Percentiles rank a stretch among this genome's conserved stretches.
These are phyloP conservation scores for Mycena amicta DNA, from an alignment of 768 basidiomycete genomes.

Conservation along the genomic window DNA sequence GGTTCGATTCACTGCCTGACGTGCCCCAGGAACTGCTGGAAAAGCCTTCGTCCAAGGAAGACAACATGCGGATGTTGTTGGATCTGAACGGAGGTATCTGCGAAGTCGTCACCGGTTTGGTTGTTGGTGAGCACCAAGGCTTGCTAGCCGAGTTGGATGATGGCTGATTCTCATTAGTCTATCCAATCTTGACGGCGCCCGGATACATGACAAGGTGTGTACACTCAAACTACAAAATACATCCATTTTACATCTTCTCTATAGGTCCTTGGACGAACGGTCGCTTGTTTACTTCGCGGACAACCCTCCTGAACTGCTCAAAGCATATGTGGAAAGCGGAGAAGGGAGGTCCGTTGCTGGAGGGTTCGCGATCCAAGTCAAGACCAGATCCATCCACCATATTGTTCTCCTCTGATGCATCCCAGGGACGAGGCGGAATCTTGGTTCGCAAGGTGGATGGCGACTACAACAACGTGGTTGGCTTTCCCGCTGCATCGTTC, in stretches of 20 bases:
- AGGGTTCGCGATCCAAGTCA: conserved; percentile 91
- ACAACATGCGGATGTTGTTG: conserved; percentile 85
- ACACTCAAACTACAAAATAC: neutral
- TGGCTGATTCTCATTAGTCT: conserved; percentile 45
- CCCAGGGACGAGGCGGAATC: conserved; percentile 77
- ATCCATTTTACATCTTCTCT: neutral
- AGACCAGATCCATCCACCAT: conserved; percentile 15
- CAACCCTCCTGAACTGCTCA: conserved; percentile 55
- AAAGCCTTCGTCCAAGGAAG: conserved; percentile 78
- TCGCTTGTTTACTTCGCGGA: conserved; percentile 78
- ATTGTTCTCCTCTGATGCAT: neutral
- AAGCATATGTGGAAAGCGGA: conserved; percentile 82
- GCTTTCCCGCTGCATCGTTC: conserved; percentile 88
- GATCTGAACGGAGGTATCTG: conserved; percentile 86
- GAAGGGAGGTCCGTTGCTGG: conserved; percentile 91
- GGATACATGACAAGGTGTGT: conserved; percentile 72
- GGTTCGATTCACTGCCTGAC: conserved; percentile 55
- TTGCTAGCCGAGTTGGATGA: neutral
- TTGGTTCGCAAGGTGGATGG: conserved; percentile 87
- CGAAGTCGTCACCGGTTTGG: conserved; percentile 91
- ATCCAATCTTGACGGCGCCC: conserved; percentile 72
- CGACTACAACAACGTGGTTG: conserved; percentile 88
- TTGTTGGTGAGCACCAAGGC: conserved; percentile 57
- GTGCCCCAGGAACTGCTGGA: conserved; percentile 79
- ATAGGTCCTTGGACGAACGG: conserved; percentile 81